These are phyloP conservation scores for Auxenochlorella protothecoides DNA, from an alignment of 139 green algal genomes.

Conservation along the genomic window DNA sequence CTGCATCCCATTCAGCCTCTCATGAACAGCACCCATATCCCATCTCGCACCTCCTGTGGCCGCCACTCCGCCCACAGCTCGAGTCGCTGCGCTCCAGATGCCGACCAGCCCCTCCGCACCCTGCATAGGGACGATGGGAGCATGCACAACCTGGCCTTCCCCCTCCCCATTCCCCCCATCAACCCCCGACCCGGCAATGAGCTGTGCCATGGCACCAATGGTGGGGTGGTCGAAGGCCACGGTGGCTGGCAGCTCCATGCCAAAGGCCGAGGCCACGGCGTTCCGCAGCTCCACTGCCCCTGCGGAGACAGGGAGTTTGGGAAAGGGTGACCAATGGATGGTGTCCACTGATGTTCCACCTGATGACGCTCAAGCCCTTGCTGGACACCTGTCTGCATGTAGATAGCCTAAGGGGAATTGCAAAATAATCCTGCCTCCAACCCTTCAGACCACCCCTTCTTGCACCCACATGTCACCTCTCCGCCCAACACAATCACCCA, in stretches of 20 bases:
- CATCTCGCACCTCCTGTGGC: background rate
- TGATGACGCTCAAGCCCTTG: too few relatives aligned
- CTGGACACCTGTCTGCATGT: too few relatives aligned
- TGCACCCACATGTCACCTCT: slow-evolving; percentile 1
- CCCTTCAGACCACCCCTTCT: background rate
- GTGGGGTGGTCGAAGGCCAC: slow-evolving; percentile 53
- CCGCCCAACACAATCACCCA: background rate
- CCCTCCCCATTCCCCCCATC: background rate
- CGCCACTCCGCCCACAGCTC: background rate
- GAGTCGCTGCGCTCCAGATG: background rate
- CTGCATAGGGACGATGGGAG: too few relatives aligned
- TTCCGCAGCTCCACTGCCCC: slow-evolving; percentile 32
- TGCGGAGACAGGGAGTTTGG: slow-evolving; percentile 6
- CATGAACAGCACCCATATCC: background rate
- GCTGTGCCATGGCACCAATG: slow-evolving; percentile 23
- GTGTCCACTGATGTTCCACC: too few relatives aligned
- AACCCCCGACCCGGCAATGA: slow-evolving; percentile 2
- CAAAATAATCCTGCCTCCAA: slow-evolving; percentile 12
- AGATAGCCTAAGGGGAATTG: background rate
- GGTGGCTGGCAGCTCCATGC: slow-evolving; percentile 34
- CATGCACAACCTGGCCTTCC: background rate
- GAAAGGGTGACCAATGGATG: background rate
- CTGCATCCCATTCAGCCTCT: too few relatives aligned
- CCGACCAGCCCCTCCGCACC: background rate
- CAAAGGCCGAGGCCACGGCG: slow-evolving; percentile 15